Base-by-base conservation (phyloP, 2,329 filamentous ascomycete species). In the Chrysosporium queenslandicum region DNA sequence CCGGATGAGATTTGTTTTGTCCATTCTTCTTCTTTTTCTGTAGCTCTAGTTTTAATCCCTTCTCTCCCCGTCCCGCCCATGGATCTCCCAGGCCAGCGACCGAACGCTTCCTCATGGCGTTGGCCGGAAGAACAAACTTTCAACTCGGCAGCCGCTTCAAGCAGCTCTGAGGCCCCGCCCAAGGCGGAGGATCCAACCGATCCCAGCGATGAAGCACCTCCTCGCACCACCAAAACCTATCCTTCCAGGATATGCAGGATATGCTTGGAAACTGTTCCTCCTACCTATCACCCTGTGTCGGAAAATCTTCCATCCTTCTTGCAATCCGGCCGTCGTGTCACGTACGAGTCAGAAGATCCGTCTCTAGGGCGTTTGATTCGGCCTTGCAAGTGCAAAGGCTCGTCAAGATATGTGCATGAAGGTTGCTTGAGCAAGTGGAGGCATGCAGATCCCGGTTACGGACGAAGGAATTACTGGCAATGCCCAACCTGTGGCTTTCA, bases 301-400 rank as follows among this genome's bases (percentile, higher is more conserved):
- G 75, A 79, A 53, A 73, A 71, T 53, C 61, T 81, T 20, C 77
- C 80, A 21, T 72, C 73, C 21, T 75, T 81, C 49, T 67, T 85
- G 40, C 76, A 81, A 58, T 69, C 77, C 25, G 65, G 65, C 39
- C 77, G 80, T 16, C 74, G 75, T 46, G 80, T 85, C 42, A 74
- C 76, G 18, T 95, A 94, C 63, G 77, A 83, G 48, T 90, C 87
- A 21, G 80, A 86, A 56, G 86, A 87, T 58, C 77, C 81, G 5
- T 77, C 83, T 58, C 77, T 85, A 27, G 87, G 87, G 36, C 83
- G 88, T 47, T 74, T 98, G 25, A 79, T 97, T 60, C 85, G 86
- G 50, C 92, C 92, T 32, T 98, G 92, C 75, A 82, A 84, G 70
- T 98, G 92, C 77, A 94, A 87, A 71, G 92, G 92, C 49, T 87